These are phyloP conservation scores for Discostella stelligera DNA, from an alignment of 352 stramenopile genomes.

Conservation along the genomic window DNA sequence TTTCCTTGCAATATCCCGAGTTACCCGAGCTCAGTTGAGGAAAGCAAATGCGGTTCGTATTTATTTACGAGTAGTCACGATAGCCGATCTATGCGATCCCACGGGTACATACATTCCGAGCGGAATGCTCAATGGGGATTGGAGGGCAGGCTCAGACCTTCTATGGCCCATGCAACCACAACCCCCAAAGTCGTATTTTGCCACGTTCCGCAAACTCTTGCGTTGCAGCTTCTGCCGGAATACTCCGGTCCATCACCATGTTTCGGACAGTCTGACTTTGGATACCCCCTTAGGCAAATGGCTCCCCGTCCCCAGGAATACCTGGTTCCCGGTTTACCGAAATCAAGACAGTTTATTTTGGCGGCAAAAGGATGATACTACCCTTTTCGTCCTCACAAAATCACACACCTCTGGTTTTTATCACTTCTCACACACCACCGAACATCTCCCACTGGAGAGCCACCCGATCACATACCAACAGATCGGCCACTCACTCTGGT, in stretches of 20 bases:
- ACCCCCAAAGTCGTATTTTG: background rate
- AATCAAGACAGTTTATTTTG: no score
- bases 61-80: slow-evolving; percentile 4
- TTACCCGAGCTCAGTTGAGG: background rate
- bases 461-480: no score
- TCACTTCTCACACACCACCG: no score
- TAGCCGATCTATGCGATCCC: background rate
- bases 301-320: background rate
- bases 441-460: no score
- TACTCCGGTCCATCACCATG: background rate
- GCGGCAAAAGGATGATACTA: no score
- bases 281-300: background rate
- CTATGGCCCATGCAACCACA: background rate
- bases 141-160: background rate
- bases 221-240: background rate
- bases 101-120: slow-evolving; percentile 3
- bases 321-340: background rate
- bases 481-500: no score
- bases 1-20: background rate
- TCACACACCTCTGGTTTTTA: no score
- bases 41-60: slow-evolving; percentile 10
- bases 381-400: no score
- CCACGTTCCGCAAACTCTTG: background rate
- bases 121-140: slow-evolving; percentile 2
- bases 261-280: background rate